These are phyloP conservation scores for Penicillium aurantiogriseum DNA, from an alignment of 2,329 filamentous ascomycete species.

Conservation along the genomic window DNA sequence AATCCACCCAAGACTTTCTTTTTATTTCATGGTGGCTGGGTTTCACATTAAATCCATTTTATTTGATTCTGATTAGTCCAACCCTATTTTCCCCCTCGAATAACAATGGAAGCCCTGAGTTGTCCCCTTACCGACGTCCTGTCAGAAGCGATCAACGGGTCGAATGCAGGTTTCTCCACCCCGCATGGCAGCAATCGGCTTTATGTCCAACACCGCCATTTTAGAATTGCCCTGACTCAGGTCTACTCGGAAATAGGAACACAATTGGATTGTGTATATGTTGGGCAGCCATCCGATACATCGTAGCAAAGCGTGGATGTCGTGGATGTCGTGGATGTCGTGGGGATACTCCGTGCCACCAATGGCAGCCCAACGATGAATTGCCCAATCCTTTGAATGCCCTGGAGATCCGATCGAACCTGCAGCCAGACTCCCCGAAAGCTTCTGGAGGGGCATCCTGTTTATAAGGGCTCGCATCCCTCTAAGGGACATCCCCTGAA, in stretches of 20 bases:
- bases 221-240: background rate
- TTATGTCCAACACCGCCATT: slow-evolving; percentile 8
- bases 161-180: slow-evolving; percentile 8
- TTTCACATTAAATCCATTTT: slow-evolving; percentile 12
- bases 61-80: background rate
- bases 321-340: background rate
- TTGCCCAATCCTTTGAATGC: slow-evolving; percentile 8
- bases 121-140: background rate
- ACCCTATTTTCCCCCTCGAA: background rate
- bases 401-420: slow-evolving; percentile 4
- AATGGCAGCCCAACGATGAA: slow-evolving; percentile 10
- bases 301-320: background rate
- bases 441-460: background rate
- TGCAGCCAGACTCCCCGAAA: background rate
- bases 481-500: background rate
- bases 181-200: slow-evolving; percentile 16
- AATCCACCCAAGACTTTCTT: background rate
- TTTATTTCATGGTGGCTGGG: slow-evolving; percentile 18
- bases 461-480: background rate
- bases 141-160: slow-evolving; percentile 4
- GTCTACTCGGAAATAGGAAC: background rate
- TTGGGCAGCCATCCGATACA: background rate
- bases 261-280: background rate
- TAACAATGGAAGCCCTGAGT: background rate
- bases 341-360: background rate